Conservation (phyloP, 768 basidiomycete species). For the Lyophyllum shimeji region DNA sequence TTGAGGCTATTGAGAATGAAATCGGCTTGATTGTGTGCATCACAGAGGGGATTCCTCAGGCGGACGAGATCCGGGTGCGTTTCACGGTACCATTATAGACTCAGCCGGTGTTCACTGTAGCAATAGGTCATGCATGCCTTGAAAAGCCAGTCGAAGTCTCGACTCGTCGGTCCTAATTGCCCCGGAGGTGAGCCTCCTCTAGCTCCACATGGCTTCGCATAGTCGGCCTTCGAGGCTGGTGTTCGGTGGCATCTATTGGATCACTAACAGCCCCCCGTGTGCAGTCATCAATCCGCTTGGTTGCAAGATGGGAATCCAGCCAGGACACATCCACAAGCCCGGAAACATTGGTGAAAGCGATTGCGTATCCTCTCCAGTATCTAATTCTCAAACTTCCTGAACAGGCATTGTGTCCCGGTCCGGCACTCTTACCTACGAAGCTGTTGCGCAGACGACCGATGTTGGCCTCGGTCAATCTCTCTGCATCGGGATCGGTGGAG, state of each 20-base stretch:
- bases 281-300: slow-evolving; percentile 91
- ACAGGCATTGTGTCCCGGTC: slow-evolving; percentile 95
- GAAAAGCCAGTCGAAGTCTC: slow-evolving; percentile 89
- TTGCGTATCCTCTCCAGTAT: background rate
- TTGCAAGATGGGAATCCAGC: slow-evolving; percentile 99
- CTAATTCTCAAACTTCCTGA: background rate
- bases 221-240: background rate
- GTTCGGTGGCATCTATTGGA: background rate
- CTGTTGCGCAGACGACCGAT: slow-evolving; percentile 94
- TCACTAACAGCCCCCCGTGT: background rate
- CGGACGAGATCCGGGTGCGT: slow-evolving; percentile 88
- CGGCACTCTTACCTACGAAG: slow-evolving; percentile 96
- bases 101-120: background rate
- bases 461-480: slow-evolving; percentile 96
- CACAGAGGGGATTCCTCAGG: slow-evolving; percentile 97
- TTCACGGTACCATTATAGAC: slow-evolving; percentile 2
- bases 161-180: slow-evolving; percentile 98
- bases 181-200: slow-evolving; percentile 58
- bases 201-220: background rate
- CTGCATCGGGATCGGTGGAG: slow-evolving; percentile 96
- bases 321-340: slow-evolving; percentile 95
- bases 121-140: slow-evolving; percentile 87
- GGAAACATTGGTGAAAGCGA: slow-evolving; percentile 81
- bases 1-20: slow-evolving; percentile 98
- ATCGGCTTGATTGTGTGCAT: slow-evolving; percentile 97